These are phyloP conservation scores for Lyophyllum decastes DNA, from an alignment of 768 basidiomycete genomes.

Conservation along the genomic window DNA sequence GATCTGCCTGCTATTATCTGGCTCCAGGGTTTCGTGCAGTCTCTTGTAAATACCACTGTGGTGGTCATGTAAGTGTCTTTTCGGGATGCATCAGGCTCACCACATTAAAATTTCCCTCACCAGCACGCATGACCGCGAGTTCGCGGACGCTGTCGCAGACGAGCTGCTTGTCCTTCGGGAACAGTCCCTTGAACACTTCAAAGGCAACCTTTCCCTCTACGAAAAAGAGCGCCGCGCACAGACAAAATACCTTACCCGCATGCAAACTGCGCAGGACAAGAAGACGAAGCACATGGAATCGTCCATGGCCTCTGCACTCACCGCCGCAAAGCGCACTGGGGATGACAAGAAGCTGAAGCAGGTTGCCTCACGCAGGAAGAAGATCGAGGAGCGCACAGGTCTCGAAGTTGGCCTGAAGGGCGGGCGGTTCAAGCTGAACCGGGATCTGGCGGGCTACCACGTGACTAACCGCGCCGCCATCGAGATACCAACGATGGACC, in stretches of 20 bases:
- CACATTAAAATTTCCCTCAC: not conserved
- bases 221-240: constrained; percentile 47
- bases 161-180: constrained; percentile 64
- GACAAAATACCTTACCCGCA: constrained; percentile 41
- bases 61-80: constrained; percentile 43
- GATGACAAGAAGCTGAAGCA: constrained; percentile 58
- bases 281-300: constrained; percentile 46
- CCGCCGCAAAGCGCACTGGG: constrained; percentile 54
- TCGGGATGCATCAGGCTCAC: not conserved
- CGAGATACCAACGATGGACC: constrained; percentile 38
- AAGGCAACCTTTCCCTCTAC: constrained; percentile 55
- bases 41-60: constrained; percentile 46
- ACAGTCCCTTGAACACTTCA: constrained; percentile 52
- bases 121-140: constrained; percentile 62
- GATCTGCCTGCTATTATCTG: constrained; percentile 56
- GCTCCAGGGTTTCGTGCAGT: constrained; percentile 52
- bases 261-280: constrained; percentile 43
- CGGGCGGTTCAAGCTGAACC: constrained; percentile 56
- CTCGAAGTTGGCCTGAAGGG: constrained; percentile 39
- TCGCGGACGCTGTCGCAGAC: constrained; percentile 59
- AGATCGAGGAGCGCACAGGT: constrained; percentile 43
- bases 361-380: constrained; percentile 63
- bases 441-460: constrained; percentile 49
- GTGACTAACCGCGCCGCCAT: constrained; percentile 37
- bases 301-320: constrained; percentile 52